Conservation (phyloP, 202 grass and related monocot genomes). For the Thinopyrum obtusiflorum region DNA sequence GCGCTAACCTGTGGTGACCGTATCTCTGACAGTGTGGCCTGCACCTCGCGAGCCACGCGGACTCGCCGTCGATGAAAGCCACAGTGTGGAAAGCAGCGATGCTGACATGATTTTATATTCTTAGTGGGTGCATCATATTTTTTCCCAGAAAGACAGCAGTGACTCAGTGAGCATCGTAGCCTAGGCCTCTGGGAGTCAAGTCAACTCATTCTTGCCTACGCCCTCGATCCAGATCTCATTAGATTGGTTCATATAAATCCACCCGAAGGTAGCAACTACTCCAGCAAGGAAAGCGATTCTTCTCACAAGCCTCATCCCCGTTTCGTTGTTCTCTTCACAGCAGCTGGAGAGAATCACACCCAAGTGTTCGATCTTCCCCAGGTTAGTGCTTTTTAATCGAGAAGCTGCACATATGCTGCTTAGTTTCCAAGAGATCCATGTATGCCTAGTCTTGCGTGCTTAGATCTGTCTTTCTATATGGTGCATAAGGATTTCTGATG, state of each 20-base stretch:
- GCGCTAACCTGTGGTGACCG: slow-evolving; percentile 6
- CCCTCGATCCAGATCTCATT: not conserved
- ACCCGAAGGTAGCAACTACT: not conserved
- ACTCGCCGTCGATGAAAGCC: too few species aligned
- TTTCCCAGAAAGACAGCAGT: not conserved
- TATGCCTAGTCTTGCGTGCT: not conserved
- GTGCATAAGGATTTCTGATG: not conserved
- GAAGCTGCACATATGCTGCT: not conserved
- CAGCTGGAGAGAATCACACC: not conserved
- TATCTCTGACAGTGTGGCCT: too few species aligned
- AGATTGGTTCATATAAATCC: not conserved
- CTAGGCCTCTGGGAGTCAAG: not conserved
- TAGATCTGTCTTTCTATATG: not conserved
- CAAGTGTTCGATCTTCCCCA: not conserved
- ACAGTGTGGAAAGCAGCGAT: not conserved
- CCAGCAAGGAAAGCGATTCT: not conserved
- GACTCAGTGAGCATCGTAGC: not conserved
- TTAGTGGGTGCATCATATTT: not conserved
- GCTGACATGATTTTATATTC: not conserved
- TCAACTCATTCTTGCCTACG: not conserved
- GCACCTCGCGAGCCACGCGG: not conserved
- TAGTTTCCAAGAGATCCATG: not conserved
- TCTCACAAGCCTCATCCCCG: not conserved
- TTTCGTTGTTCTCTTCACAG: not conserved
- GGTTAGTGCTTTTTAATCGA: not conserved